Evolutionary conservation across 345 rosid genomes (phyloP), one percentile per base, ranked within the genome.

Genomic region (Pseudoturritis turrita): DNA sequence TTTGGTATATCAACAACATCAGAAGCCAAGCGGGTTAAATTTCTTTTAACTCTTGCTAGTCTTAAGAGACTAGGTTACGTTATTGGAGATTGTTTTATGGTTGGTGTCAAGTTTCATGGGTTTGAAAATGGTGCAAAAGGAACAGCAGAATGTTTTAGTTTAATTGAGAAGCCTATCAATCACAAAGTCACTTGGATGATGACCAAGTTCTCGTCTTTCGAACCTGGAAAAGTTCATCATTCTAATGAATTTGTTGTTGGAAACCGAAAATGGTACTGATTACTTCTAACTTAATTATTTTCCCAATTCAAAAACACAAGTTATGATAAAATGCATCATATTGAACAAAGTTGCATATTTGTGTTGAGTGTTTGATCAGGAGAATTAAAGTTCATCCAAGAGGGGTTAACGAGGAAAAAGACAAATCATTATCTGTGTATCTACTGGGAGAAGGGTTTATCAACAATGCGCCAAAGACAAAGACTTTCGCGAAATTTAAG

Each of bases 151-250:
- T 44, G 57, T 45, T 53, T 75, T 25, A 61, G 43, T 49, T 53
- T 75, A 19, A 40, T 68, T 9, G 74, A 75, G 63, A 60, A 68
- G 21, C 72, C 74, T 31, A 46, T 3, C 13, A 68, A 61, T 28
- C 62, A 75, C 70, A 75, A 19, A 75, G 50, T 61, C 63, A 75
- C 74, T 43, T 75, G 74, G 74, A 33, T 43, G 64, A 75, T 68
- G 58, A 43, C 64, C 7, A 36, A 37, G 25, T 61, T 60, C 70
- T 75, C 57, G 1, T 61, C 69, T 14, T 75, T 75, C 33, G 10
- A 68, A 0, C 58, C 33, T 23, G 17, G 11, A 3, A 28, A 22
- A 2, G 18, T 0, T 25, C 55, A 75, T 10, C 5, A 33, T 2
- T 75, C 78, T 13, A 1, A 52, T 59, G 74, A 75, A 53, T 75